phyloP scores from a whole-genome alignment of 495 filamentous ascomycete genomes.

The Talaromyces wortmannii region DNA sequence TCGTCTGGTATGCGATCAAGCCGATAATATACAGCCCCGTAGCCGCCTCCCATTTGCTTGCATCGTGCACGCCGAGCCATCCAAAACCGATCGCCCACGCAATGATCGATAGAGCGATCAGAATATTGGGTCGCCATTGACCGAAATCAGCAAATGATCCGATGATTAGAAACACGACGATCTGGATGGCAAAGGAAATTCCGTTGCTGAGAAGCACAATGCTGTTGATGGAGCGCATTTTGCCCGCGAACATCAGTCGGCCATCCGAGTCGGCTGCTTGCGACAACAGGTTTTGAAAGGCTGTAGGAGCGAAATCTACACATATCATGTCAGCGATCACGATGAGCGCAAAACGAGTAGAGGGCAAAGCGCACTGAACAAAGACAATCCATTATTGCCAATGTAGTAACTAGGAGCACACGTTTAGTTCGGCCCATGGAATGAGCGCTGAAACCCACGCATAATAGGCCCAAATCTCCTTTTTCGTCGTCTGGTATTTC shows the following conservation, averaged over 20 bases:
- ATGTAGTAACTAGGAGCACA: conserved; percentile 48
- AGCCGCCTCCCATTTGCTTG: conserved; percentile 39
- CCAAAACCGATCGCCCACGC: conserved; percentile 43
- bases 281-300: conserved; percentile 55
- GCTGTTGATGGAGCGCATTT: conserved; percentile 34
- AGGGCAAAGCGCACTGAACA: conserved; percentile 44
- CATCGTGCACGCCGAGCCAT: conserved; percentile 34
- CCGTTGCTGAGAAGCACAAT: conserved; percentile 44
- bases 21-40: conserved; percentile 43
- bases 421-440: background rate
- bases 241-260: conserved; percentile 39
- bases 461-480: conserved; percentile 63
- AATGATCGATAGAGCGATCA: conserved; percentile 35
- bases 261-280: conserved; percentile 46
- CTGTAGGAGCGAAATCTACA: conserved; percentile 56
- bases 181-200: conserved; percentile 44
- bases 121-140: conserved; percentile 28
- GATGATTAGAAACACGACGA: conserved; percentile 40
- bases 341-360: background rate
- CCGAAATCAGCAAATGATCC: conserved; percentile 45
- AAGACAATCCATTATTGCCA: conserved; percentile 57
- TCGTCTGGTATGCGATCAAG: conserved; percentile 41
- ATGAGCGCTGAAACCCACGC: conserved; percentile 20
- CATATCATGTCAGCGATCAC: background rate
- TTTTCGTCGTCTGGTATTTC: conserved; percentile 41